Percentiles rank a stretch among this genome's conserved stretches.
Evolutionary conservation across 2,329 filamentous ascomycete genomes (phyloP).

Genomic region (Xylariaceae sp.): DNA sequence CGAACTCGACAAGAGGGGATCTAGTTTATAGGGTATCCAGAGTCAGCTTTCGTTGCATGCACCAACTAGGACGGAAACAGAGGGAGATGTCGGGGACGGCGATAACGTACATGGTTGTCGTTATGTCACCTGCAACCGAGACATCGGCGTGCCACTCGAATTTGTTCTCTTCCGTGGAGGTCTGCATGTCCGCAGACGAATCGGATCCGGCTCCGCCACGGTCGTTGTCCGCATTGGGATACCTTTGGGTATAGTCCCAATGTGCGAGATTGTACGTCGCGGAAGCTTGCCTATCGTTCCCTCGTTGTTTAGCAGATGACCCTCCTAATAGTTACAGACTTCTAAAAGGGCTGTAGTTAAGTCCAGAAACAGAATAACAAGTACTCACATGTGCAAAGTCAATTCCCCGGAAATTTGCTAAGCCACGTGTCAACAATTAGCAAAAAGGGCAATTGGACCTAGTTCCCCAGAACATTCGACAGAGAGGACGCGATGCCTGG

Average conservation of each 20-base stretch:
- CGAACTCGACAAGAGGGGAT: constrained; percentile 9
- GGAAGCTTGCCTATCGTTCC: constrained; percentile 6
- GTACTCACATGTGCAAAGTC: constrained; percentile 9
- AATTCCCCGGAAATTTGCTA: constrained; percentile 5
- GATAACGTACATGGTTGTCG: constrained; percentile 6
- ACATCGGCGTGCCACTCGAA: constrained; percentile 11
- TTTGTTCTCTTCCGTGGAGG: constrained; percentile 3
- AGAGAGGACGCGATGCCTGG: no score
- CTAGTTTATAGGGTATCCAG: no score
- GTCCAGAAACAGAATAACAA: no score
- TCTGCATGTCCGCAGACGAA: constrained; percentile 5
- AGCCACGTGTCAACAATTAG: background rate
- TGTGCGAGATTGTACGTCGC: constrained; percentile 10
- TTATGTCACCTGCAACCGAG: constrained; percentile 5
- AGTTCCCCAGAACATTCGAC: no score
- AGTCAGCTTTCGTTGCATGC: background rate
- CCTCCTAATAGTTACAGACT: no score
- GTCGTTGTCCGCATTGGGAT: constrained; percentile 4
- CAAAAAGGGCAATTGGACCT: background rate
- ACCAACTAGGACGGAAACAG: background rate
- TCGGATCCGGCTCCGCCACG: constrained; percentile 5
- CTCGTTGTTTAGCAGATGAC: constrained; percentile 3
- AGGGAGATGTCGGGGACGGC: background rate
- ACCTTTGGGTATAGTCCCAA: constrained; percentile 10
- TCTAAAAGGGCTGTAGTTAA: no score